Evolutionary conservation across 1,139 yeast species (phyloP), one percentile per base, ranked within the genome.

Genomic region (Debaryomyces singareniensis): DNA sequence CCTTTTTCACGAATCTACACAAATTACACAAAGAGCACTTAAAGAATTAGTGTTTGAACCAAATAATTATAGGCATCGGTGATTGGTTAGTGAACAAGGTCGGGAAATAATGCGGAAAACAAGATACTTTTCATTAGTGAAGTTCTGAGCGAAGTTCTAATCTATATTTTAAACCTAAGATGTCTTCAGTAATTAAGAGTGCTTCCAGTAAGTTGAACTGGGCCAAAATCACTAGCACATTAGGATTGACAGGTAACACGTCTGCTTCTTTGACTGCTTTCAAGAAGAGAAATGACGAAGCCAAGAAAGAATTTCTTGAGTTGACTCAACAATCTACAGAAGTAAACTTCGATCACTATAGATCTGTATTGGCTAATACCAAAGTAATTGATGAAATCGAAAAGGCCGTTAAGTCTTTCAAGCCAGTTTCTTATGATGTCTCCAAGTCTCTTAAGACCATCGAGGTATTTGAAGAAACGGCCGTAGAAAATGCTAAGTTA

Each of bases 221-320:
- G 96, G 78, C 93, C 57, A 79, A 81, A 68, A 79, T 91, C 55
- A 75, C 85, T 55, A 70, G 93, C 47, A 78, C 91, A 45, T 75
- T 91, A 56, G 96, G 96, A 38, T 75, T 91, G 58, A 78, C 95
- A 39, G 98, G 98, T 39, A 67, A 81, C 55, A 91, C 98, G 42
- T 94, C 96, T 39, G 58, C 85, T 35, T 77, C 95, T 27, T 72
- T 91, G 57, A 75, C 91, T 35, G 75, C 94, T 26, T 91, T 91
- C 82, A 91, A 89, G 71, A 91, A 93, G 83, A 84, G 99, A 75
- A 82, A 86, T 64, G 97, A 91, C 53, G 98, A 91, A 59, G 97
- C 98, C 49, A 82, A 87, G 70, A 82, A 86, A 68, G 75, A 75
- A 54, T 67, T 83, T 49, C 64, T 71, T 47, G 78, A 78, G 40